Conservation (phyloP, 2,329 filamentous ascomycete species). For the Penicillium sp. region DNA sequence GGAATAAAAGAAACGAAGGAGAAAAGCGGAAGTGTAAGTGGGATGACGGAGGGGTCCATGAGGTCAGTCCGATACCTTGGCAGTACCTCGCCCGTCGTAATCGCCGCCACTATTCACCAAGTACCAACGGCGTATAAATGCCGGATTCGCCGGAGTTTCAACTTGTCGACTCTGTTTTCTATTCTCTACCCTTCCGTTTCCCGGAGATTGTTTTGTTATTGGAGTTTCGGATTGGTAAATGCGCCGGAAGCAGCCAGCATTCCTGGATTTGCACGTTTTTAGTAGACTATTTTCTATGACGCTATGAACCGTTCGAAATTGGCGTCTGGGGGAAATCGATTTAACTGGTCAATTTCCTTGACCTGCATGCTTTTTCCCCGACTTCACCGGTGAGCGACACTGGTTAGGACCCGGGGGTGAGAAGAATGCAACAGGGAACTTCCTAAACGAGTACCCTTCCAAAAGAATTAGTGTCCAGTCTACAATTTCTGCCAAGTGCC, state of each 20-base stretch:
- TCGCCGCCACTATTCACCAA: background rate
- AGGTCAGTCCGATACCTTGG: conserved; percentile 32
- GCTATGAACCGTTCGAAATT: conserved; percentile 22
- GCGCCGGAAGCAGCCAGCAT: conserved; percentile 9
- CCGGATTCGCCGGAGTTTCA: conserved; percentile 24
- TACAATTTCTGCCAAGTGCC: background rate
- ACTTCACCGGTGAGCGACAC: conserved; percentile 30
- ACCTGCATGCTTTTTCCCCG: conserved; percentile 18
- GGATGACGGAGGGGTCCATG: conserved; percentile 30
- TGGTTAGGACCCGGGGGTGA: conserved; percentile 20
- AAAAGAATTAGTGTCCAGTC: no score
- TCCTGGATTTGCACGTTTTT: conserved; percentile 8
- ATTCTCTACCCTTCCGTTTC: no score
- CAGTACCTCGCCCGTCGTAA: background rate
- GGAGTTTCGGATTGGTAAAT: background rate
- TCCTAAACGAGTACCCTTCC: no score
- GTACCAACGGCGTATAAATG: conserved; percentile 11
- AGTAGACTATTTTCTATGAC: conserved; percentile 24
- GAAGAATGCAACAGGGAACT: background rate
- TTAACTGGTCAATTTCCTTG: conserved; percentile 15
- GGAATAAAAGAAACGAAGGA: background rate
- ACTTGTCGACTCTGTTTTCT: background rate
- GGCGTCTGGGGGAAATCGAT: conserved; percentile 19
- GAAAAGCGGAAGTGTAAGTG: conserved; percentile 9
- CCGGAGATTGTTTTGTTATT: background rate